These are phyloP conservation scores for Claviceps sp. DNA, from an alignment of 2,329 filamentous ascomycete species.

Conservation along the genomic window DNA sequence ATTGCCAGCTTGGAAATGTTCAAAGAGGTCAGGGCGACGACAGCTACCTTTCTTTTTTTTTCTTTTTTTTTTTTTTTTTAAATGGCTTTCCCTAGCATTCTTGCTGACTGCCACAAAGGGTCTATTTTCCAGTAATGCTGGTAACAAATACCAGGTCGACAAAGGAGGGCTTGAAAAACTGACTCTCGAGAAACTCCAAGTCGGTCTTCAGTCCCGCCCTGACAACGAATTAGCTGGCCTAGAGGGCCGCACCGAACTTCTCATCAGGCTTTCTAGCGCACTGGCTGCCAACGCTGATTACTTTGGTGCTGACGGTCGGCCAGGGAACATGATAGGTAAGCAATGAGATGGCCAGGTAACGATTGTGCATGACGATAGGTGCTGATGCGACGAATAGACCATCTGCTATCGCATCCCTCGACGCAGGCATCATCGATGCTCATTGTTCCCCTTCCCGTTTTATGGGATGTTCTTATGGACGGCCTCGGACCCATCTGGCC, in stretches of 20 bases:
- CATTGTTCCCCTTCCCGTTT: constrained; percentile 70
- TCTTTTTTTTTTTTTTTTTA: neutral
- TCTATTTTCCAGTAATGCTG: constrained; percentile 68
- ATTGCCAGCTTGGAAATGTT: constrained; percentile 77
- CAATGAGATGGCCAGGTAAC: constrained; percentile 3
- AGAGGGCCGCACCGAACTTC: constrained; percentile 67
- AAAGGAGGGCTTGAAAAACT: constrained; percentile 63
- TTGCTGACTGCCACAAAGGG: constrained; percentile 32
- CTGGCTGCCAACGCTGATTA: constrained; percentile 63
- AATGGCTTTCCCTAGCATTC: too few relatives aligned
- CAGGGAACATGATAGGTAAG: constrained; percentile 87
- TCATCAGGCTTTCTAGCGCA: constrained; percentile 63
- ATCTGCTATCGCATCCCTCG: constrained; percentile 80
- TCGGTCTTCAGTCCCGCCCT: constrained; percentile 72
- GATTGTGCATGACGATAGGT: neutral
- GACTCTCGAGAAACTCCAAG: constrained; percentile 60
- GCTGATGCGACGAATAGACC: constrained; percentile 41
- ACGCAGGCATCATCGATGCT: constrained; percentile 82
- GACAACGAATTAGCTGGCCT: constrained; percentile 73
- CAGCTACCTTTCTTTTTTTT: neutral
- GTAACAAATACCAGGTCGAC: constrained; percentile 82
- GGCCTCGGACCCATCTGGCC: constrained; percentile 85
- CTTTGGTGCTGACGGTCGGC: constrained; percentile 72
- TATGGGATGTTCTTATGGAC: constrained; percentile 86
- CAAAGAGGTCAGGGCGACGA: constrained; percentile 41